These are phyloP conservation scores for Lipomyces chichibuensis DNA, from an alignment of 805 yeast genomes.

Conservation along the genomic window DNA sequence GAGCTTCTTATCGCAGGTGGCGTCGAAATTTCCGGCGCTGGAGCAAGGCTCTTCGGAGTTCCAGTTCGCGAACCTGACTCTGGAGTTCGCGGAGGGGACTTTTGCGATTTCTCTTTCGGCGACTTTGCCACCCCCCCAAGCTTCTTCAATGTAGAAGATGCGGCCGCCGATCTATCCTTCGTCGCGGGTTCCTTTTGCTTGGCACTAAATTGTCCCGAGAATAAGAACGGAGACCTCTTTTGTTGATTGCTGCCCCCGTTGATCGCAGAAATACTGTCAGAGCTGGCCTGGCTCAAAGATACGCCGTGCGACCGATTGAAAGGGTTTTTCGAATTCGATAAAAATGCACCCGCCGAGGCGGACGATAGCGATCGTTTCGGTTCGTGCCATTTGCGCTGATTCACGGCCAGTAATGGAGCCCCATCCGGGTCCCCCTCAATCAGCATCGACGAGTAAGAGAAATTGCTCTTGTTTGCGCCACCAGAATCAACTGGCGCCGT, in stretches of 20 bases:
- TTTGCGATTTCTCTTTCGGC: neutral
- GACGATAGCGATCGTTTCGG: constrained; percentile 25
- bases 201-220: neutral
- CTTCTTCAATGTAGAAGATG: neutral
- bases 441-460: neutral
- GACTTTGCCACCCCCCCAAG: neutral
- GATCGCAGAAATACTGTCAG: neutral
- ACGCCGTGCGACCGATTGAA: constrained; percentile 1
- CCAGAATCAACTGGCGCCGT: neutral
- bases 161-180: neutral
- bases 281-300: neutral
- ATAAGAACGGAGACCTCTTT: neutral
- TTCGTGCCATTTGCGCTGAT: constrained; percentile 6
- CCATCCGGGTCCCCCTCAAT: neutral
- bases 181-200: neutral
- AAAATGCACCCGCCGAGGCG: constrained; percentile 8
- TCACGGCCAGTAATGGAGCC: neutral
- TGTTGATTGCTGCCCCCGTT: neutral
- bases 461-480: neutral
- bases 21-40: neutral
- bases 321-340: neutral
- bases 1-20: neutral
- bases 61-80: neutral
- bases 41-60: neutral
- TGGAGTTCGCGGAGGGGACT: neutral